Conservation (phyloP, 1,284 basidiomycete genomes). For the Lentinula novae-zelandiae region DNA sequence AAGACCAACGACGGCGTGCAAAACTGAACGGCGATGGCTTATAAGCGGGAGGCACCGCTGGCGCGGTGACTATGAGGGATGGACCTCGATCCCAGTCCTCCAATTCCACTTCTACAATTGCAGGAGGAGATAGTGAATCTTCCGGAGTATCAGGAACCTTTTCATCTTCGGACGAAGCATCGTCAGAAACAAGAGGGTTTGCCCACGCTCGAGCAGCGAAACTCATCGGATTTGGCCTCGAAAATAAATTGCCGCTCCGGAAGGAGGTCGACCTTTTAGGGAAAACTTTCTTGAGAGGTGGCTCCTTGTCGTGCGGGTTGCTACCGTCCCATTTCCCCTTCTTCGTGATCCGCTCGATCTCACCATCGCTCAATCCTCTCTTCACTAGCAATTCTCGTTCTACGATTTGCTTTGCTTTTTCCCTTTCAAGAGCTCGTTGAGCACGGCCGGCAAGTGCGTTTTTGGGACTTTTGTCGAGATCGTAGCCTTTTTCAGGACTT, state of each 20-base stretch:
- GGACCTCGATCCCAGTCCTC: constrained; percentile 10
- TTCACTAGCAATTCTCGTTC: constrained; percentile 9
- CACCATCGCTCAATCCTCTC: constrained; percentile 24
- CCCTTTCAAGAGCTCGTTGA: constrained; percentile 15
- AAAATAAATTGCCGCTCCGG: constrained; percentile 36
- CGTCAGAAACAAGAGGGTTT: constrained; percentile 37
- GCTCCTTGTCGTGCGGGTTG: constrained; percentile 8
- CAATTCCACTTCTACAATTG: constrained; percentile 21
- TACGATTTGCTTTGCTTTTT: constrained; percentile 11
- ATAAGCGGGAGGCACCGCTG: constrained; percentile 25
- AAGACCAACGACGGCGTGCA: constrained; percentile 50
- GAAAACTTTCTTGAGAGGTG: constrained; percentile 31
- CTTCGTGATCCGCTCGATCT: constrained; percentile 30
- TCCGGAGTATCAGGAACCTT: constrained; percentile 50
- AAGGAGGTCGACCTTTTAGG: constrained; percentile 34
- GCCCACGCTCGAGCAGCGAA: constrained; percentile 44
- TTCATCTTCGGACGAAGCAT: constrained; percentile 40
- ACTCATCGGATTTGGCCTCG: constrained; percentile 42
- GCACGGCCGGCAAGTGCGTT: constrained; percentile 8
- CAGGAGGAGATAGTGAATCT: constrained; percentile 30
- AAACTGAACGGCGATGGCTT: constrained; percentile 53
- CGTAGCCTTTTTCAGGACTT: constrained; percentile 2
- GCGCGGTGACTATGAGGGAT: constrained; percentile 11
- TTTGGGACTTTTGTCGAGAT: not conserved
- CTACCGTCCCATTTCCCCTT: constrained; percentile 22